Evolutionary conservation across 768 basidiomycete species (phyloP), one percentile per base, ranked within the genome.

Genomic region (Kwoniella dejecticola): DNA sequence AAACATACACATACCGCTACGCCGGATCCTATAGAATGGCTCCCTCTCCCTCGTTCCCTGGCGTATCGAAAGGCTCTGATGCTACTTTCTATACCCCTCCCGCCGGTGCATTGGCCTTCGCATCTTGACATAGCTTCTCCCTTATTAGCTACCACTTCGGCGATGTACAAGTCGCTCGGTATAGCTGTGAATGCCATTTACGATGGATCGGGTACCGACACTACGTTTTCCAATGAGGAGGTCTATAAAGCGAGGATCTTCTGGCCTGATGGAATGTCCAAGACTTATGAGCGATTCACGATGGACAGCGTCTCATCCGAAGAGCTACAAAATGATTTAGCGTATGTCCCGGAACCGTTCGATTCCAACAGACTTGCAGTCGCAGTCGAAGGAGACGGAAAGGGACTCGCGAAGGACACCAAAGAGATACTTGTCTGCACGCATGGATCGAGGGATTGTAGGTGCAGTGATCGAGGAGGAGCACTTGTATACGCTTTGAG

Each of bases 391-490:
- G n/a, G n/a, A n/a, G n/a, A n/a, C n/a, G n/a, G n/a, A n/a, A n/a
- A n/a, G n/a, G n/a, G n/a, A n/a, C n/a, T n/a, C n/a, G n/a, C n/a
- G n/a, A n/a, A 29, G 17, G 40, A 36, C 13, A 10, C 10, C 21
- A 47, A 57, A 46, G 72, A 78, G 64, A 64, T 78, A 12, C 38
- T 74, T 45, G 85, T 92, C 0, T 92, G 90, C 73, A 90, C 89
- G 3, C 90, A 92, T 72, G 85, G 84, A 4, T 81, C 83, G 40
- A 83, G 89, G 50, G 90, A 91, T 72, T 93, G 90, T 78, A 82
- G 90, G 4, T 91, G 90, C 64, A 88, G 87, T 1, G 82, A 87
- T 11, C 82, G 77, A 21, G 90, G 90, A 0, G 82, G 83, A 2
- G 81, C 79, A 11, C 83, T 91, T 6, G 84, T 82, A 2, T 79